phyloP scores from a whole-genome alignment of 169 alveolate genomes.

The Cryptosporidium bovis region DNA sequence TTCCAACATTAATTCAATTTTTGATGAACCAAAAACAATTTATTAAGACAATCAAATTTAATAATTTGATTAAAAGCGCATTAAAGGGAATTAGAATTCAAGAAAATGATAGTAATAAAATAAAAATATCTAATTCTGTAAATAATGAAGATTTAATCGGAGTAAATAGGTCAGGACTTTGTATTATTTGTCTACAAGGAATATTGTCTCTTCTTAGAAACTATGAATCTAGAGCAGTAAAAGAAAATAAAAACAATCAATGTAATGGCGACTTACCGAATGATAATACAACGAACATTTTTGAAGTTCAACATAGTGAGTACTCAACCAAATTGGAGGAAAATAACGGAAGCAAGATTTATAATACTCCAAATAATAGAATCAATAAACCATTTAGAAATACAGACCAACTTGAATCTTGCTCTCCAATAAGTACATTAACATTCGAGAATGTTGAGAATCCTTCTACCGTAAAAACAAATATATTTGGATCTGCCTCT shows the following conservation, averaged over 20 bases:
- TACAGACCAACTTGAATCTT: conserved; percentile 6
- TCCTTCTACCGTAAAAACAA: conserved; percentile 40
- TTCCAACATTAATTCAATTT: conserved; percentile 64
- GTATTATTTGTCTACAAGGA: conserved; percentile 56
- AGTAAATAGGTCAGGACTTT: conserved; percentile 9
- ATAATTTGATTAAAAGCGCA: conserved; percentile 39
- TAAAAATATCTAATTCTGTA: neutral
- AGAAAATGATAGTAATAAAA: neutral
- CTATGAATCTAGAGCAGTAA: conserved; percentile 22
- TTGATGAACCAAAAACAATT: conserved; percentile 57
- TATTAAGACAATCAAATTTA: conserved; percentile 55
- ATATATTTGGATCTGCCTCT: conserved; percentile 14
- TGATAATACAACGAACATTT: neutral
- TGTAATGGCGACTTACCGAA: neutral
- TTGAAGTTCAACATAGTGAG: no score
- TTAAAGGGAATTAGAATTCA: neutral
- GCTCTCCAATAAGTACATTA: conserved; percentile 46
- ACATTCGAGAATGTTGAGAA: conserved; percentile 11
- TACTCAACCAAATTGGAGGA: no score
- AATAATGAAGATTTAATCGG: neutral
- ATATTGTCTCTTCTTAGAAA: conserved; percentile 35
- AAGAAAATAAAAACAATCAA: conserved; percentile 7
- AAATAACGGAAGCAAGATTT: neutral
- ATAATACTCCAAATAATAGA: conserved; percentile 34
- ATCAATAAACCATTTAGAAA: neutral